A percentile compares a stretch with the other conserved stretches of the same genome.
Conservation (phyloP, 2,329 filamentous ascomycete genomes). For the Diplodia mutila region DNA sequence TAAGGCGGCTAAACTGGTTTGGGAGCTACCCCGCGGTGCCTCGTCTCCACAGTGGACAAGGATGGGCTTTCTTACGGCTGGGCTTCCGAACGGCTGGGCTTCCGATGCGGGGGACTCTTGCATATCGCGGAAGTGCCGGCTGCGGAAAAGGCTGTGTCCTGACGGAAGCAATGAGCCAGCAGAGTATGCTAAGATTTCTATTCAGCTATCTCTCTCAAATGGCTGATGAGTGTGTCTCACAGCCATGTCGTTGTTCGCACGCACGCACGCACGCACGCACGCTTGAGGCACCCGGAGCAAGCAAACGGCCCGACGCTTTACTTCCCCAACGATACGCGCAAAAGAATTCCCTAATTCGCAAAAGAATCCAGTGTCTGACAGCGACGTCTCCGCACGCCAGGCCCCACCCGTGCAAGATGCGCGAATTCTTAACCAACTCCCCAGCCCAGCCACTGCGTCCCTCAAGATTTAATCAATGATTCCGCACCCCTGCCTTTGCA, state of each 20-base stretch:
- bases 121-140: slow-evolving; percentile 1
- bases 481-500: slow-evolving; percentile 19
- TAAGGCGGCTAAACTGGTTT: neutral
- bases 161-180: neutral
- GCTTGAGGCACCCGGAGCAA: too few species aligned
- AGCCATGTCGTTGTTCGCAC: too few species aligned
- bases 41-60: neutral
- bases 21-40: slow-evolving; percentile 13
- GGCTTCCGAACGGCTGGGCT: too few species aligned
- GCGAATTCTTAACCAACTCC: too few species aligned
- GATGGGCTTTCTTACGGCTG: neutral
- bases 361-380: neutral
- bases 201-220: neutral
- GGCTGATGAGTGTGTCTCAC: neutral
- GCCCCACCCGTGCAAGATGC: neutral
- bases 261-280: too few species aligned
- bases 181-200: too few species aligned
- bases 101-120: slow-evolving; percentile 2
- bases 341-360: neutral
- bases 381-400: neutral
- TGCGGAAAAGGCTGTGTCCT: neutral
- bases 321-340: neutral
- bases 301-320: neutral
- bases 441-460: neutral
- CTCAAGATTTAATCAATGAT: neutral